These are phyloP conservation scores for Priceomyces carsonii DNA, from an alignment of 805 yeast genomes.

Conservation along the genomic window DNA sequence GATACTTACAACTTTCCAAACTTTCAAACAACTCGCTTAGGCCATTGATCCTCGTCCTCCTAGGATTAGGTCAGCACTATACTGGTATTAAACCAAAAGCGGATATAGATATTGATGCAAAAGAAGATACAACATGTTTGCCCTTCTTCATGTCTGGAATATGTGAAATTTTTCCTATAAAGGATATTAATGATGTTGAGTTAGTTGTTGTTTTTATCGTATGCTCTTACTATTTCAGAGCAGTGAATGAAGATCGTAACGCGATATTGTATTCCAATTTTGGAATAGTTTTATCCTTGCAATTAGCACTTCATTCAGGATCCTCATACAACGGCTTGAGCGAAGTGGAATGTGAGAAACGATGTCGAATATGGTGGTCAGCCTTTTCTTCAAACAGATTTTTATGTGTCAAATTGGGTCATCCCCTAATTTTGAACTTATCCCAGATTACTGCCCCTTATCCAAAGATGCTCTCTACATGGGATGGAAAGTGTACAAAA, in stretches of 20 bases:
- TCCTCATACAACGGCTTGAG: background rate
- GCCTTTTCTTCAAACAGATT: conserved; percentile 5
- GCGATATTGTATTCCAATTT: conserved; percentile 1
- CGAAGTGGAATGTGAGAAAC: background rate
- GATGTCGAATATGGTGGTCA: conserved; percentile 7
- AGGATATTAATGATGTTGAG: background rate
- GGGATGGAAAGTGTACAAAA: background rate
- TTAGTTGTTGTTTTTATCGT: background rate
- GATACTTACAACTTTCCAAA: background rate
- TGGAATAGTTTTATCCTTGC: conserved; percentile 3
- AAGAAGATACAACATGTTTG: background rate
- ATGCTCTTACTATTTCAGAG: conserved; percentile 2
- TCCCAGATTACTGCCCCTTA: conserved; percentile 1
- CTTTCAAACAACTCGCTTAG: conserved; percentile 1
- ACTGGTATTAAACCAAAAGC: background rate
- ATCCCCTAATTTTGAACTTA: background rate
- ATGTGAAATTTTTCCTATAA: conserved; percentile 1
- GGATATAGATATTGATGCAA: background rate
- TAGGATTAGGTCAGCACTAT: conserved; percentile 4
- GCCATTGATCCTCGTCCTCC: conserved; percentile 1
- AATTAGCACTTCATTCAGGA: background rate
- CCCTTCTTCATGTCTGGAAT: conserved; percentile 1
- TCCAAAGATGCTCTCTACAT: conserved; percentile 1
- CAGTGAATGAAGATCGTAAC: conserved; percentile 3
- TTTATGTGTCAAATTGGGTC: conserved; percentile 4